Evolutionary conservation across 257 asterid species (phyloP).

Genomic region (Nicotiana noctiflora): DNA sequence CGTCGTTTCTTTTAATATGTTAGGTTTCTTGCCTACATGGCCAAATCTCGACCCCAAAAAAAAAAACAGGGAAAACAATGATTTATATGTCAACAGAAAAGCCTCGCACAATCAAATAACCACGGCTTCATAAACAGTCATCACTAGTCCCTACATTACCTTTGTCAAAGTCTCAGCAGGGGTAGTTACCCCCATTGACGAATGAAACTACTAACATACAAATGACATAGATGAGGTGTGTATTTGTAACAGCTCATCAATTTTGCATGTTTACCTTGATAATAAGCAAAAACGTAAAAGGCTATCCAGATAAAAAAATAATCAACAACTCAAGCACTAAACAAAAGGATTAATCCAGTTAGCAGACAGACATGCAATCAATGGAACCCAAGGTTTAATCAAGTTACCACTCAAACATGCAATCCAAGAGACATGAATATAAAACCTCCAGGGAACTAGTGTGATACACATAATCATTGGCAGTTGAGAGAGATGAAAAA

Average conservation of each 20-base stretch:
- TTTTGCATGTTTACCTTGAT: not conserved
- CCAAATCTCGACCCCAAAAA: too few relatives aligned
- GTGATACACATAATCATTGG: not conserved
- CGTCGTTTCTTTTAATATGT: too few relatives aligned
- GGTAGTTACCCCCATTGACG: not conserved
- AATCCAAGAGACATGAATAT: not conserved
- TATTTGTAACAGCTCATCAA: not conserved
- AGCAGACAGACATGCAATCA: not conserved
- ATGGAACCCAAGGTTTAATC: not conserved
- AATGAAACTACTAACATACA: not conserved
- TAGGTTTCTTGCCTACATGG: too few relatives aligned
- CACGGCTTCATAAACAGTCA: not conserved
- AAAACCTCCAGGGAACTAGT: not conserved
- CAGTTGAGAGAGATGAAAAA: not conserved
- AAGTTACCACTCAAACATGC: not conserved
- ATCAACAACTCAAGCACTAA: not conserved
- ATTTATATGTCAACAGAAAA: not conserved
- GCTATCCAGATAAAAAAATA: not conserved
- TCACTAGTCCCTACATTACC: not conserved
- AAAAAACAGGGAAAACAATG: not conserved
- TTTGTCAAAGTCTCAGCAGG: not conserved
- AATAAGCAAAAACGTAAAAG: not conserved
- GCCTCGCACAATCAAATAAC: not conserved
- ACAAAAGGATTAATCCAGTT: not conserved
- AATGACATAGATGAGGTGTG: not conserved